Evolutionary conservation across 805 yeast species (phyloP), one percentile per base, ranked within the genome.

Genomic region (Yarrowia porcina): DNA sequence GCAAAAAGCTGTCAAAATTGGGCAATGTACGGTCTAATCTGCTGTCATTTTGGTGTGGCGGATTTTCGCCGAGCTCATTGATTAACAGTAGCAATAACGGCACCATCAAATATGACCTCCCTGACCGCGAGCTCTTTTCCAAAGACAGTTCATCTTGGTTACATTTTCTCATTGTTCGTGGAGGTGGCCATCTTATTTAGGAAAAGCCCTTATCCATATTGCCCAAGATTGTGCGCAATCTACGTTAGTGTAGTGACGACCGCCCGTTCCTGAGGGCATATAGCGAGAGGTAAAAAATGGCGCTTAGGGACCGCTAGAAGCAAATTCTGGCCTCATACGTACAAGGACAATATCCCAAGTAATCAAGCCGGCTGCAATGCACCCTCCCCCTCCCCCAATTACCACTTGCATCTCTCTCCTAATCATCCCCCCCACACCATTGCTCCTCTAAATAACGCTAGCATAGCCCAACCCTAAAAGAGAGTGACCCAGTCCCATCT

Each of bases 151-250:
- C 42, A 11, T 15, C 27, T 20, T 17, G 52, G 52, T 45, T 45
- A 30, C 36, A 30, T 45, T 30, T 45, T 28, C 23, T 13, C 36
- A 45, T 45, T 45, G 52, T 49, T 49, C 30, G 28, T 32, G 39
- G 13, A 2, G 12, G 15, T 49, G 30, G 30, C 23, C 39, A 17
- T 18, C 52, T 18, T 2, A 13, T 18, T 45, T 33, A 23, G 56
- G 56, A 49, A 49, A 33, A 49, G 56, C 56, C 56, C 56, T 49
- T 49, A 49, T 49, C 56, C 56, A 49, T 49, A 33, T 33, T 33
- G 39, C 39, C 56, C 56, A 49, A 49, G 56, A 49, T 49, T 49
- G 56, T 49, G 56, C 56, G 56, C 56, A 49, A 49, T 49, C 56
- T 49, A 49, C 56, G 56, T 49, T 32, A 21, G 56, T 33, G 56